Conservation (phyloP, 352 stramenopile genomes). For the Albugo candida region DNA sequence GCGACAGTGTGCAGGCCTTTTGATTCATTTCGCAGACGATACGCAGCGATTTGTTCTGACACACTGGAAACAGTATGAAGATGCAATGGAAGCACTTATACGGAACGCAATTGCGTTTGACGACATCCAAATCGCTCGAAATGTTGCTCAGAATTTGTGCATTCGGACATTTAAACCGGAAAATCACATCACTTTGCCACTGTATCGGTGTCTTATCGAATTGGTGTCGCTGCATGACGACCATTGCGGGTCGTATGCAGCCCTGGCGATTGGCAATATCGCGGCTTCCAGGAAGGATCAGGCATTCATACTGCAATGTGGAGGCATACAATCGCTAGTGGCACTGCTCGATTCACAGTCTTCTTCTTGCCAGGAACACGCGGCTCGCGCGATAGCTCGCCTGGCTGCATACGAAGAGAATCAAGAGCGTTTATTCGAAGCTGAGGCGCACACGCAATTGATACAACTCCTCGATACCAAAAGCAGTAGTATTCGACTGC, state of each 20-base stretch:
- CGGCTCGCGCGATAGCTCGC: slow-evolving; percentile 78
- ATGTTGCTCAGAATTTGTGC: slow-evolving; percentile 79
- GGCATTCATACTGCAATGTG: slow-evolving; percentile 69
- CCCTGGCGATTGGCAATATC: slow-evolving; percentile 87
- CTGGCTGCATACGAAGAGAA: slow-evolving; percentile 74
- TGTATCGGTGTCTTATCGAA: slow-evolving; percentile 50
- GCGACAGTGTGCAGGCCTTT: slow-evolving; percentile 70
- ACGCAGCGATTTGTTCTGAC: slow-evolving; percentile 25
- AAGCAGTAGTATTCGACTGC: slow-evolving; percentile 48
- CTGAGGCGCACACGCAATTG: slow-evolving; percentile 53
- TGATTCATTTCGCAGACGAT: slow-evolving; percentile 87
- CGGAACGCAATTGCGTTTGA: slow-evolving; percentile 38
- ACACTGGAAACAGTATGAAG: slow-evolving; percentile 7
- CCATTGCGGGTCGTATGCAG: slow-evolving; percentile 75
- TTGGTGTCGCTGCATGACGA: slow-evolving; percentile 61
- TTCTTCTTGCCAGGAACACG: slow-evolving; percentile 53
- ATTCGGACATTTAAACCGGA: slow-evolving; percentile 85
- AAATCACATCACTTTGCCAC: slow-evolving; percentile 81
- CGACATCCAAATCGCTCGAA: slow-evolving; percentile 57
- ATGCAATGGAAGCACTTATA: slow-evolving; percentile 41
- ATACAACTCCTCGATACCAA: slow-evolving; percentile 37
- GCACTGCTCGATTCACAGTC: slow-evolving; percentile 53
- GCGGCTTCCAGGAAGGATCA: slow-evolving; percentile 83
- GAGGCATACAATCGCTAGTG: slow-evolving; percentile 67
- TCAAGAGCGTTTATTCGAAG: slow-evolving; percentile 72